A percentile compares a stretch with the other conserved stretches of the same genome.
Conservation (phyloP, 768 basidiomycete genomes). For the Lactifluus piperatus region DNA sequence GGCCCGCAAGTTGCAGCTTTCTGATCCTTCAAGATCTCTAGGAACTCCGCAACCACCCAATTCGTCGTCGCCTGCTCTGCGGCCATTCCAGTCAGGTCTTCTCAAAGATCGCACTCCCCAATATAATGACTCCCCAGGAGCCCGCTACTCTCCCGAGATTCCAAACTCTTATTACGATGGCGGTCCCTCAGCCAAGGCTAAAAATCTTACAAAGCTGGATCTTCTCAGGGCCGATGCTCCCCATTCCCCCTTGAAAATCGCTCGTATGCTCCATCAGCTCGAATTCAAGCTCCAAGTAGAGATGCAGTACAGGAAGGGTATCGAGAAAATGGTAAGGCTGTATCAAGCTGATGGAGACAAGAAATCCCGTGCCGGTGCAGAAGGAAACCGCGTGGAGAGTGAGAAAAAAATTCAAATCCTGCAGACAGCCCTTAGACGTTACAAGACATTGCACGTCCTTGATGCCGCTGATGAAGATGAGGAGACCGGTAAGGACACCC, state of each 20-base stretch:
- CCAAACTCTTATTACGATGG: slow-evolving; percentile 30
- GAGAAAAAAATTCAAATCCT: slow-evolving; percentile 95
- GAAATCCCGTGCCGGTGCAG: slow-evolving; percentile 87
- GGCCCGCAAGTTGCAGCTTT: slow-evolving; percentile 57
- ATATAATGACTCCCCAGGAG: slow-evolving; percentile 4
- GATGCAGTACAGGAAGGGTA: slow-evolving; percentile 94
- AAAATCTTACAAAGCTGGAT: slow-evolving; percentile 80
- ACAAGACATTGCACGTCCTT: slow-evolving; percentile 91
- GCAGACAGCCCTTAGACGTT: slow-evolving; percentile 85
- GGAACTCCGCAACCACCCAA: slow-evolving; percentile 7
- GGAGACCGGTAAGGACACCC: slow-evolving; percentile 44
- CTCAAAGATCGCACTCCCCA: slow-evolving; percentile 14
- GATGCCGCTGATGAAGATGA: slow-evolving; percentile 81
- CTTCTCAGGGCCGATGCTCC: slow-evolving; percentile 97
- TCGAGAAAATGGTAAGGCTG: slow-evolving; percentile 97
- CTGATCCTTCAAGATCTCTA: slow-evolving; percentile 44
- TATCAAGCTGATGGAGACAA: slow-evolving; percentile 97
- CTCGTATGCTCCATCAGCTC: slow-evolving; percentile 94
- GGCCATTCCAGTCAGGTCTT: slow-evolving; percentile 5
- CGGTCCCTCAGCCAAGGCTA: slow-evolving; percentile 38
- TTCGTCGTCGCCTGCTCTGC: slow-evolving; percentile 5
- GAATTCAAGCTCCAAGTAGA: slow-evolving; percentile 99
- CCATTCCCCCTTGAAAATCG: slow-evolving; percentile 92
- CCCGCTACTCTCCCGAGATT: slow-evolving; percentile 24
- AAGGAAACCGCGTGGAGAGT: slow-evolving; percentile 88